Conservation (phyloP, 768 basidiomycete genomes). For the Tylopilus felleus region DNA sequence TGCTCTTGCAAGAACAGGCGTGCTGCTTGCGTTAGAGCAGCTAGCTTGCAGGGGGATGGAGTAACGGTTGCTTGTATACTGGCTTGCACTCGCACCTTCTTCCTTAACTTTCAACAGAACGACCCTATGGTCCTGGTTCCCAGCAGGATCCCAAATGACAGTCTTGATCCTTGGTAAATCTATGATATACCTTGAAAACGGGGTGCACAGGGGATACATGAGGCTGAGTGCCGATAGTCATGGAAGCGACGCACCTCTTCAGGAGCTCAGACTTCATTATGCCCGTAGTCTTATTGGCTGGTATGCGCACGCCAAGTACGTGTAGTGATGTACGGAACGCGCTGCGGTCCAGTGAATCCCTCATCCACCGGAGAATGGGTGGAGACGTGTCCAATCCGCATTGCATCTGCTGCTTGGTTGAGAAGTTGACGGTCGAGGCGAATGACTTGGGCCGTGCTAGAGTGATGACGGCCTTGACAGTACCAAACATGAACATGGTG, state of each 20-base stretch:
- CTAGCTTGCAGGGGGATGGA: conserved; percentile 47
- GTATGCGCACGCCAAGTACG: conserved; percentile 65
- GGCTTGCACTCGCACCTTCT: conserved; percentile 47
- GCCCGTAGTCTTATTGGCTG: conserved; percentile 49
- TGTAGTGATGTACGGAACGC: conserved; percentile 64
- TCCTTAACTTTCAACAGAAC: conserved; percentile 60
- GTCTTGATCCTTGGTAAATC: conserved; percentile 66
- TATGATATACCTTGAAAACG: conserved; percentile 50
- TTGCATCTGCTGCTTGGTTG: conserved; percentile 14
- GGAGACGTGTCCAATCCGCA: conserved; percentile 37
- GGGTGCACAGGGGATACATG: conserved; percentile 9
- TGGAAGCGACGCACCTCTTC: conserved; percentile 46
- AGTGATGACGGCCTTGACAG: conserved; percentile 2
- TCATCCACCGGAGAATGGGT: conserved; percentile 50
- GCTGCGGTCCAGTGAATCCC: conserved; percentile 52
- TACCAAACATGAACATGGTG: conserved; percentile 14
- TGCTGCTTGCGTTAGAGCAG: conserved; percentile 58
- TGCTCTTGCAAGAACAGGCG: conserved; percentile 54
- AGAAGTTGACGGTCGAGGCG: not conserved
- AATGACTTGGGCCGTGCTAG: conserved; percentile 2
- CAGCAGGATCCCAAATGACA: conserved; percentile 50
- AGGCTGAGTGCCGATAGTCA: not conserved
- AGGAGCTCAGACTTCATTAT: conserved; percentile 58
- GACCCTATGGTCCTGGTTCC: conserved; percentile 52
- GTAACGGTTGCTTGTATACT: conserved; percentile 1